These are phyloP conservation scores for Metarhizium guizhouense DNA, from an alignment of 2,329 filamentous ascomycete species.

Conservation along the genomic window DNA sequence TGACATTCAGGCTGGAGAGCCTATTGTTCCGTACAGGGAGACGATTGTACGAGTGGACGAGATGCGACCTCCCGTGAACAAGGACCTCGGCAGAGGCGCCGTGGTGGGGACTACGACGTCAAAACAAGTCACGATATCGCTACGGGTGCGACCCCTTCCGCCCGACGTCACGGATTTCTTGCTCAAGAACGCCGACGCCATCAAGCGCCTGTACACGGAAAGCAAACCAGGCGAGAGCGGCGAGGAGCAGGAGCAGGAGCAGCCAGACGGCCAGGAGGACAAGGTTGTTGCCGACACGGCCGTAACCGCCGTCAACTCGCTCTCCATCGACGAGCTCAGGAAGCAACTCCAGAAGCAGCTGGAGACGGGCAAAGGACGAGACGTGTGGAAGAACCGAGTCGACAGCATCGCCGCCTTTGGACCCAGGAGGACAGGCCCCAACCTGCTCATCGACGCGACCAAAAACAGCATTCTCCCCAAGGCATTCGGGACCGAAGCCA, in stretches of 20 bases:
- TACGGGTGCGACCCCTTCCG: slow-evolving; percentile 74
- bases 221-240: slow-evolving; percentile 32
- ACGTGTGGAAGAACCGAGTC: slow-evolving; percentile 65
- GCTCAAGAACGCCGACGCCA: slow-evolving; percentile 65
- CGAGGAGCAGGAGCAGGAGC: slow-evolving; percentile 24
- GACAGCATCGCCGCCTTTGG: slow-evolving; percentile 87
- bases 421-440: slow-evolving; percentile 75
- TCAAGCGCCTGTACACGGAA: slow-evolving; percentile 72
- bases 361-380: slow-evolving; percentile 61
- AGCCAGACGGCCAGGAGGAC: slow-evolving; percentile 24
- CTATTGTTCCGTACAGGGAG: slow-evolving; percentile 93
- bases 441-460: slow-evolving; percentile 80
- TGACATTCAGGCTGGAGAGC: slow-evolving; percentile 86
- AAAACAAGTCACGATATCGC: slow-evolving; percentile 70
- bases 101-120: slow-evolving; percentile 70
- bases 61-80: slow-evolving; percentile 82
- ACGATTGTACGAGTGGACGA: slow-evolving; percentile 81
- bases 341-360: slow-evolving; percentile 60
- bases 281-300: slow-evolving; percentile 46
- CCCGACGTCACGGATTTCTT: slow-evolving; percentile 75
- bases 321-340: slow-evolving; percentile 71
- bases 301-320: slow-evolving; percentile 46
- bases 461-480: slow-evolving; percentile 60
- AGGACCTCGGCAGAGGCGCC: slow-evolving; percentile 76
- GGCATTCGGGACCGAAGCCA: slow-evolving; percentile 46